Evolutionary conservation across 257 asterid species (phyloP).

Genomic region (Jasminum sambac): DNA sequence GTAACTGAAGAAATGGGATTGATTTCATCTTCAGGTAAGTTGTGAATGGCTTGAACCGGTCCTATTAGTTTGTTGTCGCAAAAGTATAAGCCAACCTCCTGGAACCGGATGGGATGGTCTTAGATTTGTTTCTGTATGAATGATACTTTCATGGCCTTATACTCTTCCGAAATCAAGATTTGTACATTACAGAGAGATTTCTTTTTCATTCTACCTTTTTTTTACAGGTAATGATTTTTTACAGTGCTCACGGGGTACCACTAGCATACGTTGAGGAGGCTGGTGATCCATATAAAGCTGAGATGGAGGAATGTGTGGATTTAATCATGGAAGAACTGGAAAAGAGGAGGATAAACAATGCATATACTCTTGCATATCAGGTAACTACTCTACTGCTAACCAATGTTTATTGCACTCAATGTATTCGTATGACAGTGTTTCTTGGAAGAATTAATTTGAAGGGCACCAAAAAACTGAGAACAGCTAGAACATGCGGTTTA

Average conservation of each 20-base stretch:
- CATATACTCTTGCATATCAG: slow-evolving; percentile 97
- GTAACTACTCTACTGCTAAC: slow-evolving; percentile 32
- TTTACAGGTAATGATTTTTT: slow-evolving; percentile 92
- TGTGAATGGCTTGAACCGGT: not conserved
- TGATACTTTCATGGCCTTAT: not conserved
- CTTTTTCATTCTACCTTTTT: not conserved
- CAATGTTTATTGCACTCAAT: not conserved
- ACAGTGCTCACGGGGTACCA: slow-evolving; percentile 99
- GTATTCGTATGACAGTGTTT: not conserved
- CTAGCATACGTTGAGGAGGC: slow-evolving; percentile 99
- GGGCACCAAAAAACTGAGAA: not conserved
- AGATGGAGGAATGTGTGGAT: slow-evolving; percentile 99
- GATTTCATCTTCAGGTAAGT: not conserved
- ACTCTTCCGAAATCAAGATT: not conserved
- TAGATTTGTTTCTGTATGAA: not conserved
- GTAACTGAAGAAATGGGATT: not conserved
- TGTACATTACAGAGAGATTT: not conserved
- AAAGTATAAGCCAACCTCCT: not conserved
- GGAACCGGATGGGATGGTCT: not conserved
- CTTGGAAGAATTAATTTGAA: not conserved
- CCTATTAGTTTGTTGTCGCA: not conserved
- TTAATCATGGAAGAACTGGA: slow-evolving; percentile 97
- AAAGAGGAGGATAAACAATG: slow-evolving; percentile 58
- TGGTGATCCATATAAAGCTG: slow-evolving; percentile 99
- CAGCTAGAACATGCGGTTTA: not conserved